Evolutionary conservation across 2,329 filamentous ascomycete genomes (phyloP).

Genomic region (Bisporella sp.): DNA sequence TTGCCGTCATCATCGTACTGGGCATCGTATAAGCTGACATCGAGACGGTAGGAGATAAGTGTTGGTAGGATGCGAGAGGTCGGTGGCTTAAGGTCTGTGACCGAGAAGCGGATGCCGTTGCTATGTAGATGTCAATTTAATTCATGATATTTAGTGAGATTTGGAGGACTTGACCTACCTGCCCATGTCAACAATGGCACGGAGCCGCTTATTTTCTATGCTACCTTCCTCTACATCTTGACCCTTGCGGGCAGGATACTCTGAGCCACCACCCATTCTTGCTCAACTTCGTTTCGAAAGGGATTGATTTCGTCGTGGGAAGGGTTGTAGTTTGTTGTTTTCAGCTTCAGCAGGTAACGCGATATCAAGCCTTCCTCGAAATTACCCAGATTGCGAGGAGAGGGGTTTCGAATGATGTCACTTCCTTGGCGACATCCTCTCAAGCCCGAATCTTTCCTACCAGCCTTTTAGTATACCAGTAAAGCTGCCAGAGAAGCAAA

Average conservation of each 20-base stretch:
- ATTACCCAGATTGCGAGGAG: too few relatives aligned
- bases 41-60: slow-evolving; percentile 48
- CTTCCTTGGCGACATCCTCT: too few relatives aligned
- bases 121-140: slow-evolving; percentile 27
- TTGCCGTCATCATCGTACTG: slow-evolving; percentile 39
- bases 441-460: too few relatives aligned
- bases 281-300: background rate
- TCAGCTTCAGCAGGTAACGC: too few relatives aligned
- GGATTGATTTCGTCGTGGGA: too few relatives aligned
- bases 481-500: too few relatives aligned
- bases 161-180: slow-evolving; percentile 19
- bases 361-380: too few relatives aligned
- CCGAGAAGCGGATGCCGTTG: slow-evolving; percentile 68
- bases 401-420: too few relatives aligned
- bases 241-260: background rate
- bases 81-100: slow-evolving; percentile 49
- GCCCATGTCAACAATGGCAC: slow-evolving; percentile 34
- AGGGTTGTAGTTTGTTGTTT: too few relatives aligned
- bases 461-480: too few relatives aligned
- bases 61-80: slow-evolving; percentile 55
- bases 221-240: background rate
- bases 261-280: background rate
- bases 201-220: slow-evolving; percentile 10
- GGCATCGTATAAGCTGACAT: slow-evolving; percentile 59
- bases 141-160: background rate